These are phyloP conservation scores for Lodderomyces theae DNA, from an alignment of 1,139 yeast genomes.

Conservation along the genomic window DNA sequence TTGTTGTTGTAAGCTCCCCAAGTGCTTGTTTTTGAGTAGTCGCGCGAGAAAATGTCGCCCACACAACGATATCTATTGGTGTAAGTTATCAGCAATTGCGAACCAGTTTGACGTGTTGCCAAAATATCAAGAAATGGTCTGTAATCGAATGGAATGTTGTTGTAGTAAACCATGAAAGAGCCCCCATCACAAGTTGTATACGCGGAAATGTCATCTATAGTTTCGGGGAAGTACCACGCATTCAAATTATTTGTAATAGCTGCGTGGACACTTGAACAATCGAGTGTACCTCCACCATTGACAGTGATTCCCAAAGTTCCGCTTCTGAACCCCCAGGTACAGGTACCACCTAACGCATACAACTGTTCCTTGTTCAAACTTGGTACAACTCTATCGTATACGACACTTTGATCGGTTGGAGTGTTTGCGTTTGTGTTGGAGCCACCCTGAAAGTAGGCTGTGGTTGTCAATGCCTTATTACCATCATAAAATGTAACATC, in stretches of 20 bases:
- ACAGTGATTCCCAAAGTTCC: slow-evolving; percentile 24
- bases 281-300: slow-evolving; percentile 13
- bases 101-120: slow-evolving; percentile 7
- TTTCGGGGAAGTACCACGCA: slow-evolving; percentile 22
- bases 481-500: slow-evolving; percentile 31
- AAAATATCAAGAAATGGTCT: slow-evolving; percentile 28
- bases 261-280: slow-evolving; percentile 22
- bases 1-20: slow-evolving; percentile 15
- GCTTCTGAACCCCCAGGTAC: slow-evolving; percentile 23
- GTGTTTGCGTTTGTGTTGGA: slow-evolving; percentile 2
- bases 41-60: not conserved
- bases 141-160: slow-evolving; percentile 30
- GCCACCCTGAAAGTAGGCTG: slow-evolving; percentile 17
- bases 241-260: slow-evolving; percentile 23
- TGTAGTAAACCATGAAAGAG: slow-evolving; percentile 16
- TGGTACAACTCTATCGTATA: slow-evolving; percentile 17
- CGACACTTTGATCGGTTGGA: slow-evolving; percentile 7
- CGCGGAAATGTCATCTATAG: slow-evolving; percentile 8
- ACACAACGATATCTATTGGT: slow-evolving; percentile 19
- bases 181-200: slow-evolving; percentile 18
- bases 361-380: slow-evolving; percentile 17
- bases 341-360: slow-evolving; percentile 20
- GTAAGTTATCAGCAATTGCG: slow-evolving; percentile 6
- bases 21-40: slow-evolving; percentile 1
- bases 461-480: slow-evolving; percentile 17